Conservation (phyloP, 352 stramenopile species). For the Globisporangium solare region DNA sequence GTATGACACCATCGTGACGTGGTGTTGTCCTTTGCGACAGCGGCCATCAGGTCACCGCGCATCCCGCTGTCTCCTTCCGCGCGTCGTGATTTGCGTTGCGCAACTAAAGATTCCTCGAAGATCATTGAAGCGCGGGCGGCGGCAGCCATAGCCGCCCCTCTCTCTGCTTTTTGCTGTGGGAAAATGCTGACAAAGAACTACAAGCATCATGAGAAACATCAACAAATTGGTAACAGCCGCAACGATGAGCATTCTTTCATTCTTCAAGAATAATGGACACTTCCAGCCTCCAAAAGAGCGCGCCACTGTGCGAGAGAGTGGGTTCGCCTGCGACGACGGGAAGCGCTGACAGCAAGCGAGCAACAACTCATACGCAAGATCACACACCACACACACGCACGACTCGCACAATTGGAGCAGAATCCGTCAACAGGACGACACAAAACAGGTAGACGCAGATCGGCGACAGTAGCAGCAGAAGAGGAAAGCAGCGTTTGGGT, state of each 20-base stretch:
- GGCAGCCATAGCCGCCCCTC: too few relatives aligned
- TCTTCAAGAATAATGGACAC: not conserved
- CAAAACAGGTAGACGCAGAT: too few relatives aligned
- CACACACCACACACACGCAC: too few relatives aligned
- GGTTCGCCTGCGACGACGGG: too few relatives aligned
- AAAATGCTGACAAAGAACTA: not conserved
- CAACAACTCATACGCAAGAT: not conserved
- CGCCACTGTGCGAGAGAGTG: too few relatives aligned
- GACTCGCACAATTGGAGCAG: too few relatives aligned
- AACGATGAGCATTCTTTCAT: not conserved
- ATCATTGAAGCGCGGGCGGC: not conserved
- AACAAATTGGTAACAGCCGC: not conserved
- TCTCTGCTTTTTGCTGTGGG: too few relatives aligned
- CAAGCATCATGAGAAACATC: not conserved
- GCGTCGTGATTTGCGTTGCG: not conserved
- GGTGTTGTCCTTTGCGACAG: conserved; percentile 3
- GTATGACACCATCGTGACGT: conserved; percentile 12
- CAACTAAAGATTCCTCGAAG: not conserved
- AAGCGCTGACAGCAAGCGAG: not conserved
- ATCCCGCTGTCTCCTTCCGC: conserved; percentile 1
- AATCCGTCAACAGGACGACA: too few relatives aligned
- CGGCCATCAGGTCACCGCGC: not conserved
- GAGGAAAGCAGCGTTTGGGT: too few relatives aligned
- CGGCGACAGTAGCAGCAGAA: too few relatives aligned
- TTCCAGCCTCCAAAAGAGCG: too few relatives aligned